Percentiles rank a stretch among this genome's conserved stretches.
Conservation (phyloP, 176 grass and related monocot species). For the Alloteropsis semialata region DNA sequence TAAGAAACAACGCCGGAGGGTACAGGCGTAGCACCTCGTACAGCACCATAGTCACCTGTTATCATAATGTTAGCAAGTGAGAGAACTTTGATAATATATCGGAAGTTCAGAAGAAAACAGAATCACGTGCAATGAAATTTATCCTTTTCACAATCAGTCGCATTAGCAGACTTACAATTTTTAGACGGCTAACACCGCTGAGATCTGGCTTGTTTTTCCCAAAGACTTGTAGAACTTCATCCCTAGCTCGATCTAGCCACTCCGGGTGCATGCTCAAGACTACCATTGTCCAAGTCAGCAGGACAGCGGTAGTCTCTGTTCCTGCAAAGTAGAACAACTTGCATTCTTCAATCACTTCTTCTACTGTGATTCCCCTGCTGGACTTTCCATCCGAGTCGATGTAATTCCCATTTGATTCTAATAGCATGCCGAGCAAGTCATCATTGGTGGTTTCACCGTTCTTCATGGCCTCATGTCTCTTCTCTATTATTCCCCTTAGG, state of each 20-base stretch:
- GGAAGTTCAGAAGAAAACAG: background rate
- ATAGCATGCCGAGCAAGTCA: conserved; percentile 58
- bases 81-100: too few relatives aligned
- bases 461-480: conserved; percentile 42
- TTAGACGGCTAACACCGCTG: conserved; percentile 41
- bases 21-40: conserved; percentile 53
- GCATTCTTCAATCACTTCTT: conserved; percentile 74
- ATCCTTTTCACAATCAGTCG: background rate
- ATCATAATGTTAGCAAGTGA: background rate
- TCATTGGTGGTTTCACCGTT: conserved; percentile 25
- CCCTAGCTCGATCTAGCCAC: conserved; percentile 68
- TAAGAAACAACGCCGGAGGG: background rate
- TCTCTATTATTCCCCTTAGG: conserved; percentile 57
- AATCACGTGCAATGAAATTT: background rate
- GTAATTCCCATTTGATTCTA: conserved; percentile 62
- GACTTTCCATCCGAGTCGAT: conserved; percentile 36
- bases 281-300: conserved; percentile 66
- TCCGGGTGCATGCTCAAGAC: conserved; percentile 65
- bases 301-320: conserved; percentile 54
- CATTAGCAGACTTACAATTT: conserved; percentile 43
- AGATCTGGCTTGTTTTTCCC: conserved; percentile 57
- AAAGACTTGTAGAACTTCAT: conserved; percentile 57
- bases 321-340: conserved; percentile 87
- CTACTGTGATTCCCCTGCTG: conserved; percentile 37
- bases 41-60: conserved; percentile 55